Conservation (phyloP, 441 rosid genomes). For the Eruca vesicaria region DNA sequence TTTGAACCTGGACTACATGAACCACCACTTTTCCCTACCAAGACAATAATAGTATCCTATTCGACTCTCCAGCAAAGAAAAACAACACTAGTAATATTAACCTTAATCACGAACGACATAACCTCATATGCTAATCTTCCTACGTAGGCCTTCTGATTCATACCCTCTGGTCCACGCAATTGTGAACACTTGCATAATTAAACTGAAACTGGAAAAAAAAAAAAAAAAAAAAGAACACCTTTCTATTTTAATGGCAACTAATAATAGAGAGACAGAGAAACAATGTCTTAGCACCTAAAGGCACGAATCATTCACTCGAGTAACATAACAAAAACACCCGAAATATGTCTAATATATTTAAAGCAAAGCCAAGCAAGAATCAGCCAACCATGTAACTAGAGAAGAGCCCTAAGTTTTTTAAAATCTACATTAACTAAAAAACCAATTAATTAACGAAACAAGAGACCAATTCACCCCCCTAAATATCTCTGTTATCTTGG, state of each 20-base stretch:
- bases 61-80: too few species aligned
- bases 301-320: slow-evolving; percentile 10
- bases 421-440: slow-evolving; percentile 20
- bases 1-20: background rate
- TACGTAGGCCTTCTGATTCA: background rate
- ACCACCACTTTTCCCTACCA: background rate
- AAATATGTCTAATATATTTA: slow-evolving; percentile 1
- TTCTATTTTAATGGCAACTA: slow-evolving; percentile 10
- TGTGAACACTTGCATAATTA: too few species aligned
- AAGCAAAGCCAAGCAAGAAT: background rate
- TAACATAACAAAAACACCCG: background rate
- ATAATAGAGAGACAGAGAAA: background rate
- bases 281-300: slow-evolving; percentile 5
- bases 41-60: too few species aligned
- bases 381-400: slow-evolving; percentile 18
- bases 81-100: too few species aligned
- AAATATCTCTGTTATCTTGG: slow-evolving; percentile 16
- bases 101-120: too few species aligned
- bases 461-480: slow-evolving; percentile 3
- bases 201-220: too few species aligned
- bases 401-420: slow-evolving; percentile 16
- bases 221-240: background rate
- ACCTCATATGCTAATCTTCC: too few species aligned
- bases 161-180: background rate
- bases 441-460: slow-evolving; percentile 19